Percentiles rank a stretch among this genome's conserved stretches.
Conservation (phyloP, 257 asterid genomes). For the Prunella vulgaris region DNA sequence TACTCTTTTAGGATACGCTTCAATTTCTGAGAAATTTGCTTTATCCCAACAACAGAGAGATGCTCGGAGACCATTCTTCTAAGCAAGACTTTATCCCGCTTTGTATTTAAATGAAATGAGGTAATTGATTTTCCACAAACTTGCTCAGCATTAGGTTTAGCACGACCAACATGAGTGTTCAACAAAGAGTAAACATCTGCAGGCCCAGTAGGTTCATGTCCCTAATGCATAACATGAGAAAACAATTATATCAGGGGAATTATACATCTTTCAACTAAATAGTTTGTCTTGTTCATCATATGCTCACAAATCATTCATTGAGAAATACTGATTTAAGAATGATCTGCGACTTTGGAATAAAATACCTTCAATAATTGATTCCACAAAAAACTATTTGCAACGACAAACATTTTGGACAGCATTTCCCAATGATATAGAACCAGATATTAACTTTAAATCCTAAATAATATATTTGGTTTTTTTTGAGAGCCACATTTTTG, state of each 20-base stretch:
- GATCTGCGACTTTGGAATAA: neutral
- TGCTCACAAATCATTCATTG: neutral
- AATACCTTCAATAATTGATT: neutral
- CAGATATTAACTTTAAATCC: neutral
- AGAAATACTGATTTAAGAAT: neutral
- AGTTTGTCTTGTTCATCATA: neutral
- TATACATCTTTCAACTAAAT: neutral
- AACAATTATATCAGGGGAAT: neutral
- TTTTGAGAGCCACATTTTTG: neutral
- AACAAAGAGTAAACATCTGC: slow-evolving; percentile 48
- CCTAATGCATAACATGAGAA: slow-evolving; percentile 44
- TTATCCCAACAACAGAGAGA: slow-evolving; percentile 41
- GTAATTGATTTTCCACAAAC: slow-evolving; percentile 33
- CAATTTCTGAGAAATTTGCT: slow-evolving; percentile 43
- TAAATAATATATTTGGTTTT: neutral
- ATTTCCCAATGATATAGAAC: neutral
- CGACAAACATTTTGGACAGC: neutral
- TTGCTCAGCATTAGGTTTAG: slow-evolving; percentile 31
- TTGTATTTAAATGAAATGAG: slow-evolving; percentile 33
- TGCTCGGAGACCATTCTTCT: slow-evolving; percentile 25
- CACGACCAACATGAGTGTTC: slow-evolving; percentile 23
- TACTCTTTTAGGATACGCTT: slow-evolving; percentile 67
- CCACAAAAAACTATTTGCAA: neutral
- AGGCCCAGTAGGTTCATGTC: slow-evolving; percentile 46
- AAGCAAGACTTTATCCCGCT: slow-evolving; percentile 22